These are phyloP conservation scores for Aspergillus cristatus DNA, from an alignment of 495 filamentous ascomycete genomes.

Conservation along the genomic window DNA sequence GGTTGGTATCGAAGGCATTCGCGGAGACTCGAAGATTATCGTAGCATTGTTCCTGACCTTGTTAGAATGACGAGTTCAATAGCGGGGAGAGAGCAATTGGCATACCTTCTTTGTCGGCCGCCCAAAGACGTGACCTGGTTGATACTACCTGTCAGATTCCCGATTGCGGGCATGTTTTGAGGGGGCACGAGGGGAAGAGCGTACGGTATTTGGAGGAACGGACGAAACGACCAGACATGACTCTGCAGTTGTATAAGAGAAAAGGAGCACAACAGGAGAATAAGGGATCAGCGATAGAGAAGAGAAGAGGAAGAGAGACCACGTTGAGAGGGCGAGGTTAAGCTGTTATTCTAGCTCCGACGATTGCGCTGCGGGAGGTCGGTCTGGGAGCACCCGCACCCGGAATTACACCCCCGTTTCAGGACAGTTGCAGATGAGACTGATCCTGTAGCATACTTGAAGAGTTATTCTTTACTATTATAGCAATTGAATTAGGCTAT, in stretches of 20 bases:
- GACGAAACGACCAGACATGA: conserved; percentile 95
- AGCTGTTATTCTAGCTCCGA: no score
- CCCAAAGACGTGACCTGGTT: conserved; percentile 90
- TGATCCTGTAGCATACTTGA: no score
- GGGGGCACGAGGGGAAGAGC: conserved; percentile 20
- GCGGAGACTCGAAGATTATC: conserved; percentile 90
- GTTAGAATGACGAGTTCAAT: conserved; percentile 3
- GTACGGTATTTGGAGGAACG: conserved; percentile 97
- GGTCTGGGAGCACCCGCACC: no score
- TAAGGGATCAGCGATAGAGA: conserved; percentile 8
- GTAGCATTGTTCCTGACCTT: conserved; percentile 73
- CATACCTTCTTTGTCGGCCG: conserved; percentile 81
- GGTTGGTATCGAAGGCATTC: conserved; percentile 98
- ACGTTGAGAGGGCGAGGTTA: no score
- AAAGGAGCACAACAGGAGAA: conserved; percentile 6
- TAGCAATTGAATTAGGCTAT: no score
- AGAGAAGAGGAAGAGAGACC: conserved; percentile 1
- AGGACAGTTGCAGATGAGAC: no score
- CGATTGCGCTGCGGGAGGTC: no score
- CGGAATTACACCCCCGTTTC: no score
- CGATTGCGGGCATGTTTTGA: conserved; percentile 18
- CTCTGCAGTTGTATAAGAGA: conserved; percentile 6
- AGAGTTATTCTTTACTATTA: no score
- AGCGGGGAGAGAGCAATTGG: conserved; percentile 1
- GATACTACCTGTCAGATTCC: conserved; percentile 21